A percentile compares a stretch with the other conserved stretches of the same genome.
These are phyloP conservation scores for Rutidosis leptorrhynchoides DNA, from an alignment of 129 eudicot species.

Conservation along the genomic window DNA sequence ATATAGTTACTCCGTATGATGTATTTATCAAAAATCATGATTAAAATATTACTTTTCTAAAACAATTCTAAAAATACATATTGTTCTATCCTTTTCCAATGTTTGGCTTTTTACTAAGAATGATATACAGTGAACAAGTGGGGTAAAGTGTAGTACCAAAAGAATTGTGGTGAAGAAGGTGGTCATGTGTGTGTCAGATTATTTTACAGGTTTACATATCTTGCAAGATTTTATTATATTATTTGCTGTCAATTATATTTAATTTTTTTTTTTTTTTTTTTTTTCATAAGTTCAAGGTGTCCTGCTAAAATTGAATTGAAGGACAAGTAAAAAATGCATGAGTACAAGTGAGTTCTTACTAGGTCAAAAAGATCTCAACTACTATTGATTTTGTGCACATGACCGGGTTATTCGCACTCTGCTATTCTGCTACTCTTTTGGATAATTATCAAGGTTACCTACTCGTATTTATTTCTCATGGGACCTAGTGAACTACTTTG, in stretches of 20 bases:
- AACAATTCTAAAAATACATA: no score
- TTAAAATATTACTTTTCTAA: no score
- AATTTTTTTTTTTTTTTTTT: conserved; percentile 23
- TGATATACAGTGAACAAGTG: not conserved
- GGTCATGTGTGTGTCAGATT: conserved; percentile 37
- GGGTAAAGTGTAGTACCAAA: conserved; percentile 23
- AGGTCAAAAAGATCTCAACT: conserved; percentile 32
- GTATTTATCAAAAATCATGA: no score
- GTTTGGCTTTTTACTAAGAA: no score
- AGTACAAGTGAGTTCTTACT: conserved; percentile 13
- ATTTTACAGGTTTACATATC: conserved; percentile 37
- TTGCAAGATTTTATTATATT: conserved; percentile 38
- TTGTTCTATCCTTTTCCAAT: no score
- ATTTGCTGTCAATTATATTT: conserved; percentile 21
- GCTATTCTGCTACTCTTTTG: conserved; percentile 14
- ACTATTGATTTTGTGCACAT: conserved; percentile 38
- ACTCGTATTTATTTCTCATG: conserved; percentile 17
- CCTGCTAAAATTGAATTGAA: conserved; percentile 2
- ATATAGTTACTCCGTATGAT: no score
- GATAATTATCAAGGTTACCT: conserved; percentile 17
- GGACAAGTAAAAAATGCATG: conserved; percentile 21
- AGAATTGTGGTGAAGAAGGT: conserved; percentile 21
- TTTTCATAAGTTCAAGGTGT: conserved; percentile 28
- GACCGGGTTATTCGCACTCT: conserved; percentile 23
- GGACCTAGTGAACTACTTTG: conserved; percentile 21